These are phyloP conservation scores for Metschnikowia arizonensis DNA, from an alignment of 805 yeast species.

Conservation along the genomic window DNA sequence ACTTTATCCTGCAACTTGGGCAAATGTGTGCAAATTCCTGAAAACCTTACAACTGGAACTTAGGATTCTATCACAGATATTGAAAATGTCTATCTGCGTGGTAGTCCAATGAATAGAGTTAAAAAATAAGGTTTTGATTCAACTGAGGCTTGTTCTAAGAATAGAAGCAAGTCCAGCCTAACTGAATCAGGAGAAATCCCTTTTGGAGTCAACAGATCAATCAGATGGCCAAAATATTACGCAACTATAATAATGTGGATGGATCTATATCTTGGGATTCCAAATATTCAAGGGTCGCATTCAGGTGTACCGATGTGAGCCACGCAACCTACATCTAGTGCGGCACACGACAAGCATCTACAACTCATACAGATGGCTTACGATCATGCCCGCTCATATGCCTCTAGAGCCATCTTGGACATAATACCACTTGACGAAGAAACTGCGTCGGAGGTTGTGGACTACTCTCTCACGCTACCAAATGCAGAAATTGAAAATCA, in stretches of 20 bases:
- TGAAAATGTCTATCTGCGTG: background rate
- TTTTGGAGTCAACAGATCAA: background rate
- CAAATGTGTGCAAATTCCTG: background rate
- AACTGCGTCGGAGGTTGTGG: constrained; percentile 50
- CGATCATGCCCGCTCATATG: constrained; percentile 25
- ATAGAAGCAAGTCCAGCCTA: background rate
- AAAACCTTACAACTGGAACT: background rate
- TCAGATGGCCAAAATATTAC: background rate
- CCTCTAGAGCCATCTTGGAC: constrained; percentile 25
- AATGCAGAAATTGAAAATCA: constrained; percentile 49
- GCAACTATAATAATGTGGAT: too few relatives aligned
- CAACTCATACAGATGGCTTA: constrained; percentile 13
- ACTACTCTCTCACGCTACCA: constrained; percentile 46
- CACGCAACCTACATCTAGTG: background rate
- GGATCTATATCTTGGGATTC: too few relatives aligned
- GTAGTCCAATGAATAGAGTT: too few relatives aligned
- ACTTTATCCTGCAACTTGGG: background rate
- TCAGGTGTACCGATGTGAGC: constrained; percentile 1
- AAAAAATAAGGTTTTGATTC: background rate
- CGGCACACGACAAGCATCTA: background rate
- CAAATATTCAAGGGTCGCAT: background rate
- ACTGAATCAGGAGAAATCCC: background rate
- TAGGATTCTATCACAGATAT: background rate
- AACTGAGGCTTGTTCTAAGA: background rate
- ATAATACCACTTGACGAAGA: constrained; percentile 59